These are phyloP conservation scores for Aureobasidium pullulans DNA, from an alignment of 2,329 filamentous ascomycete species.

Conservation along the genomic window DNA sequence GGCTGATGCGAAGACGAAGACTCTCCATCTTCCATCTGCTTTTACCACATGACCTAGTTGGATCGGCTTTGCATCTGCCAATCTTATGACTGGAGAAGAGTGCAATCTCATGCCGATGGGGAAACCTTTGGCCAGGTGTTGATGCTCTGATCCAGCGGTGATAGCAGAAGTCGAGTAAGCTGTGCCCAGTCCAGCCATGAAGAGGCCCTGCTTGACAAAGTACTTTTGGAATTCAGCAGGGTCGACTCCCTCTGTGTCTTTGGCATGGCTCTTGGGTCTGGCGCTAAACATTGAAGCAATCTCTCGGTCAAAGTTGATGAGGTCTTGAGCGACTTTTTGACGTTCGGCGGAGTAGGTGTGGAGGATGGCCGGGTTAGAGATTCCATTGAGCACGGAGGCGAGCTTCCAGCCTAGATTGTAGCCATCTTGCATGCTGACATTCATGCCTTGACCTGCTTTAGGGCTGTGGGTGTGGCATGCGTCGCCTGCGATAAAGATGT, in stretches of 20 bases:
- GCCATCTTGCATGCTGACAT: conserved; percentile 38
- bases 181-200: conserved; percentile 47
- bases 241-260: conserved; percentile 23
- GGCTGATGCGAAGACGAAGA: conserved; percentile 44
- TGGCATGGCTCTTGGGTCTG: conserved; percentile 10
- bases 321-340: conserved; percentile 37
- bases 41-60: conserved; percentile 44
- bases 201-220: conserved; percentile 13
- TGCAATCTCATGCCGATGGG: conserved; percentile 44
- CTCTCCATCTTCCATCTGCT: conserved; percentile 46
- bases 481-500: conserved; percentile 45
- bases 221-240: conserved; percentile 21
- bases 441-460: conserved; percentile 44
- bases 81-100: conserved; percentile 52
- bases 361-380: conserved; percentile 32
- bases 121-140: conserved; percentile 31
- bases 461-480: conserved; percentile 26
- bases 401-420: conserved; percentile 40
- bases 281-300: conserved; percentile 17
- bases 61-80: conserved; percentile 52
- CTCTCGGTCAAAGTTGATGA: conserved; percentile 40
- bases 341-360: conserved; percentile 36
- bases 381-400: conserved; percentile 32
- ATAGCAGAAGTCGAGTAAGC: conserved; percentile 47
- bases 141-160: conserved; percentile 25